Base-by-base conservation (phyloP, 2,329 filamentous ascomycete species). In the Aspergillus aculeatus region DNA sequence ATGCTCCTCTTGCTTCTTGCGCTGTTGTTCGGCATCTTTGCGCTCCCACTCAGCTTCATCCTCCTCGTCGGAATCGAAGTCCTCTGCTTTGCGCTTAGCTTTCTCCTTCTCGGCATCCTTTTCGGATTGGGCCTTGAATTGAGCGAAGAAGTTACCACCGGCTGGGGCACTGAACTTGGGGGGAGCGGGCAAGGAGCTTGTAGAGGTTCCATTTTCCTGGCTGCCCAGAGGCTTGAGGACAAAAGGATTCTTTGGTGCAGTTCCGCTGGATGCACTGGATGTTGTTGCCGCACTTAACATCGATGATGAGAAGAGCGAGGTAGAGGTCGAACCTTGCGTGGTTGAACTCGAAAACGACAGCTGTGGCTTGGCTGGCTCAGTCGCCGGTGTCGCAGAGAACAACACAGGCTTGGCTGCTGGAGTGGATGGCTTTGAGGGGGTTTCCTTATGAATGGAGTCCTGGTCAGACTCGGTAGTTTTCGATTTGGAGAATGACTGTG, bases 41-140 rank as follows among this genome's bases (percentile, higher is more conserved):
- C 77, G 75, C 58, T 81, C 78, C 77, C 80, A 83, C 50, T 79
- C 75, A 29, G 72, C 80, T 62, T 81, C 78, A 48, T 82, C 79
- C 47, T 83, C 80, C 56, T 82, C 80, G 14, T 82, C 81, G 7
- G 80, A 82, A 62, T 83, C 81, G 60, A 79, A 82, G 23, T 82
- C 80, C 54, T 82, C 80, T 3, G 75, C 78, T 68, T 81, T 82
- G 53, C 80, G 78, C 68, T 81, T 81, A 57, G 73, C 75, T 58
- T 77, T 79, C 50, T 78, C 78, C 50, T 77, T 74, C 49, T 78
- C 77, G 51, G 76, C 75, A 32, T 71, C 69, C 54, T 77, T 72
- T 21, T 76, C 74, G 5, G 80, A 72, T 56, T 71, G 60, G 32
- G 71, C 64, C 50, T 74, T 73, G 62, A 82, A 82, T 7, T 80